Evolutionary conservation across 331 rosid genomes (phyloP).

Genomic region (Telfairia occidentalis): DNA sequence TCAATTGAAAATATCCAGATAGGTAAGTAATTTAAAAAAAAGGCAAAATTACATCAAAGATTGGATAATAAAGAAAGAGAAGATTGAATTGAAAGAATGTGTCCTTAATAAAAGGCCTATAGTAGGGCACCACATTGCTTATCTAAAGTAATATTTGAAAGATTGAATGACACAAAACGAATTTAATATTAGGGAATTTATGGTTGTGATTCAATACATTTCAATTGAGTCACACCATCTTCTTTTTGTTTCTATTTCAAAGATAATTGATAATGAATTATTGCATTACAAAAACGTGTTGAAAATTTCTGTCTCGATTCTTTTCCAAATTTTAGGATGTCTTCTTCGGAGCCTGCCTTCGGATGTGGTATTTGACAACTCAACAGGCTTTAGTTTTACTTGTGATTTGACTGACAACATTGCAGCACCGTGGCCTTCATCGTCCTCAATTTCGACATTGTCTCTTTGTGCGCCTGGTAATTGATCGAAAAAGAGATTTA

Average conservation of each 20-base stretch:
- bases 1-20: neutral
- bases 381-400: conserved; percentile 77
- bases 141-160: neutral
- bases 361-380: conserved; percentile 66
- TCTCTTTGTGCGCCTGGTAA: conserved; percentile 97
- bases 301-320: neutral
- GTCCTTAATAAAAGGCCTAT: neutral
- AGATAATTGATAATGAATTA: neutral
- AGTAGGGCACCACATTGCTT: too few species aligned
- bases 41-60: neutral
- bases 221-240: neutral
- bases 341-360: conserved; percentile 87
- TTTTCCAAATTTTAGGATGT: conserved; percentile 42
- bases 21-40: neutral
- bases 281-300: neutral
- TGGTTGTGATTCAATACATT: neutral
- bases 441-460: conserved; percentile 66
- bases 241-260: neutral
- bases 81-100: neutral
- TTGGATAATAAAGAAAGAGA: neutral
- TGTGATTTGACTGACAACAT: conserved; percentile 91
- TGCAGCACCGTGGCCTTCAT: conserved; percentile 95
- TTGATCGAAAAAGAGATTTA: neutral
- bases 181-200: neutral
- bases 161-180: neutral